These are phyloP conservation scores for Pythium folliculosum DNA, from an alignment of 352 stramenopile genomes.

Conservation along the genomic window DNA sequence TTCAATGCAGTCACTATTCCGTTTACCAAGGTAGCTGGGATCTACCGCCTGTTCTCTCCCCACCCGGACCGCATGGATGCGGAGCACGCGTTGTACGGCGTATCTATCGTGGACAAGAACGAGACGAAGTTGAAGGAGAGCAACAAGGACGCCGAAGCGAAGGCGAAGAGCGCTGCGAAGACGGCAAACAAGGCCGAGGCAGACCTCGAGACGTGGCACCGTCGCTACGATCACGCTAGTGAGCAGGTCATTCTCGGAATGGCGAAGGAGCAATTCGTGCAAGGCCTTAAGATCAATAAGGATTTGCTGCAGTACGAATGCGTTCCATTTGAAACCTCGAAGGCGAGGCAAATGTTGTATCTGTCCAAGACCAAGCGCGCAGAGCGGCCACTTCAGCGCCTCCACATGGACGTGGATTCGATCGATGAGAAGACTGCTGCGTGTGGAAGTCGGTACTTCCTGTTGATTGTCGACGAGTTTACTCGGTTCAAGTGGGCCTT, in stretches of 20 bases:
- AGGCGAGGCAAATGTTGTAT: neutral
- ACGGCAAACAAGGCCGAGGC: neutral
- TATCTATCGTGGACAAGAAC: neutral
- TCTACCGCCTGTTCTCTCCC: neutral
- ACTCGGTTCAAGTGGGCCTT: conserved; percentile 30
- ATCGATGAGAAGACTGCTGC: conserved; percentile 5
- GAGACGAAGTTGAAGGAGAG: neutral
- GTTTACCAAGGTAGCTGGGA: neutral
- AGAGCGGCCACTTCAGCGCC: neutral
- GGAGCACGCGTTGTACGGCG: neutral
- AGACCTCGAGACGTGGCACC: conserved; percentile 8
- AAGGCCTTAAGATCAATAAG: conserved; percentile 16
- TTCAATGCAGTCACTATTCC: neutral
- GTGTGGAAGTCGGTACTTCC: conserved; percentile 18
- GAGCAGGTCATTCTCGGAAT: neutral
- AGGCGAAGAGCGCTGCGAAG: neutral
- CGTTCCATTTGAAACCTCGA: conserved; percentile 1
- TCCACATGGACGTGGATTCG: neutral
- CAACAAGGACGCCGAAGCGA: neutral
- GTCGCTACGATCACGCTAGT: neutral
- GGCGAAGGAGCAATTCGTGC: neutral
- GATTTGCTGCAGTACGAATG: conserved; percentile 10
- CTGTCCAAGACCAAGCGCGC: neutral
- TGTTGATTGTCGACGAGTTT: conserved; percentile 29
- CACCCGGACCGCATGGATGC: neutral